Conservation (phyloP, 1,284 basidiomycete genomes). For the Clitocybe nebularis region DNA sequence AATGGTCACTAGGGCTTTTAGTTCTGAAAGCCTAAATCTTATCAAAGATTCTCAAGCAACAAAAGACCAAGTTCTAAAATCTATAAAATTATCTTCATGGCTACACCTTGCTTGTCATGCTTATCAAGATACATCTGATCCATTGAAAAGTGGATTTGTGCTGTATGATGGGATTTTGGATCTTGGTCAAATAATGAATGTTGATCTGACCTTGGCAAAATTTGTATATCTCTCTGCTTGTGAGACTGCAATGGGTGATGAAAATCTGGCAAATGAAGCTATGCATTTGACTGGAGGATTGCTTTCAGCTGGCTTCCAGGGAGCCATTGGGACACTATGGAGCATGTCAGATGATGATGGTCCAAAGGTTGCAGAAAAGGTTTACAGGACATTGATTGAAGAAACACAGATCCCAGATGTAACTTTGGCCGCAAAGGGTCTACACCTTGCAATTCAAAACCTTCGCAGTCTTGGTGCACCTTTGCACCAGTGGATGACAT, state of each 20-base stretch:
- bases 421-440: not conserved
- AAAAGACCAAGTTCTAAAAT: constrained; percentile 1
- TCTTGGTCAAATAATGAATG: constrained; percentile 8
- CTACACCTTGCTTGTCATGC: constrained; percentile 17
- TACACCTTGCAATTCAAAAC: not conserved
- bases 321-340: constrained; percentile 32
- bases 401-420: constrained; percentile 12
- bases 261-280: constrained; percentile 21
- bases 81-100: constrained; percentile 5
- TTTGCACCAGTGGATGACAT: not conserved
- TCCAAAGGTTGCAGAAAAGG: constrained; percentile 18
- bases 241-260: constrained; percentile 25
- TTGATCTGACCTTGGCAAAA: constrained; percentile 6
- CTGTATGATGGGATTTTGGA: constrained; percentile 8
- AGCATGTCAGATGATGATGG: constrained; percentile 25
- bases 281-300: constrained; percentile 29
- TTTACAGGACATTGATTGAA: constrained; percentile 21
- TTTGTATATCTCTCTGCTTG: constrained; percentile 27
- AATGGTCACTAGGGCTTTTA: not conserved
- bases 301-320: constrained; percentile 29
- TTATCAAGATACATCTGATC: constrained; percentile 10
- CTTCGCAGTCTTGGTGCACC: not conserved
- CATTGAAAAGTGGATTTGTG: constrained; percentile 11
- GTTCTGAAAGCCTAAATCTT: not conserved
- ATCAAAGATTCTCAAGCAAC: constrained; percentile 4